Base-by-base conservation (phyloP, 78 protist genomes). In the Acrasis kona region DNA sequence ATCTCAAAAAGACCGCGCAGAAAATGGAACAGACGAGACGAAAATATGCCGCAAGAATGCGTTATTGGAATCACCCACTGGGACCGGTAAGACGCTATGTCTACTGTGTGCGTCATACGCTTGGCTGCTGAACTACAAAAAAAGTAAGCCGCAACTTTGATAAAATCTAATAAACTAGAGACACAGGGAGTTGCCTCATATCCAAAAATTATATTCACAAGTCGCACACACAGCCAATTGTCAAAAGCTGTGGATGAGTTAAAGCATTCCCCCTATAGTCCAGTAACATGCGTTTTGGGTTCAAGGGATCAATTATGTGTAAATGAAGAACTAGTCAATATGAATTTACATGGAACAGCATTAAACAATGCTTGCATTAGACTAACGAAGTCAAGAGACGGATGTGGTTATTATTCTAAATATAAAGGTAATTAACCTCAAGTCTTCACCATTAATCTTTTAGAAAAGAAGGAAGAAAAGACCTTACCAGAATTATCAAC, bases 31-130 rank as follows among this genome's bases (percentile, higher is more conserved):
- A n/a, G n/a, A n/a, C n/a, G n/a, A n/a, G n/a, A n/a, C n/a, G n/a
- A n/a, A n/a, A n/a, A n/a, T n/a, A n/a, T n/a, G n/a, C n/a, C 70
- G 79, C 1, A 0, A 29, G 3, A 78, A 90, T 10, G 97, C 95
- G n/a, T 82, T 93, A 61, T 80, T 93, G 3, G 97, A 93, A 64
- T 58, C 80, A 50, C 97, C 97, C 3, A 94, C 95, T 2, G 98
- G 98, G 37, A 95, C 98, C 0, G 99, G 99, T 0, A 97, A 97
- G 81, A 97, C 99, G 12, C 81, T 97, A 27, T 80, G 93, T 42
- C 72, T 97, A 34, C 82, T 97, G 31, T 92, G 97, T 38, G 82
- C 95, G 9, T 6, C 90, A 1, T 77, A 94, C 7, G 97, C 70
- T 5, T 96, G 98, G 98, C n/a, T n/a, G 74, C 72, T 27, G 4